Conservation (phyloP, 2,329 filamentous ascomycete genomes). For the Elsinoe necatrix region DNA sequence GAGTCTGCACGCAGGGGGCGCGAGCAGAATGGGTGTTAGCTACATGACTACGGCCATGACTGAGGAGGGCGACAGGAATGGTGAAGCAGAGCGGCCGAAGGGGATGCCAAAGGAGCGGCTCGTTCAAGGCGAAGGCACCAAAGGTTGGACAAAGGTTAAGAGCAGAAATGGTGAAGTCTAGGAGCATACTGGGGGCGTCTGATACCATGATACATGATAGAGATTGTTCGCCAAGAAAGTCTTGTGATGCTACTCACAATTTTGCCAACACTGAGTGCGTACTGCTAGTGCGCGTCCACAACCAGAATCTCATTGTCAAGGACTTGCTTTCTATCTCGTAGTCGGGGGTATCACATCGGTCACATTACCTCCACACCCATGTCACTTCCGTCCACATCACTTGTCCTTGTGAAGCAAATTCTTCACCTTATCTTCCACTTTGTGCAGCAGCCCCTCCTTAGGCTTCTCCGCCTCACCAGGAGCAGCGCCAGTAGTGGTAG, state of each 20-base stretch:
- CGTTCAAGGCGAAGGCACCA: slow-evolving; percentile 28
- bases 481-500: slow-evolving; percentile 33
- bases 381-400: neutral
- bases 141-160: slow-evolving; percentile 42
- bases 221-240: neutral
- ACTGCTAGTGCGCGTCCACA: neutral
- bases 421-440: slow-evolving; percentile 39
- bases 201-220: slow-evolving; percentile 4
- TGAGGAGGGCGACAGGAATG: neutral
- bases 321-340: neutral
- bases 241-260: neutral
- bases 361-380: neutral
- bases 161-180: neutral
- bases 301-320: neutral
- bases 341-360: neutral
- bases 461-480: slow-evolving; percentile 21
- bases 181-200: neutral
- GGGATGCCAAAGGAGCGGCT: slow-evolving; percentile 7
- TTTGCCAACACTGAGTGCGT: neutral
- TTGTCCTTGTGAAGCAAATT: slow-evolving; percentile 25
- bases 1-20: slow-evolving; percentile 13
- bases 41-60: slow-evolving; percentile 25
- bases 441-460: slow-evolving; percentile 23
- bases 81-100: slow-evolving; percentile 8
- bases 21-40: slow-evolving; percentile 28